Evolutionary conservation across 2,329 filamentous ascomycete species (phyloP).

Genomic region (Sporothrix phasma): DNA sequence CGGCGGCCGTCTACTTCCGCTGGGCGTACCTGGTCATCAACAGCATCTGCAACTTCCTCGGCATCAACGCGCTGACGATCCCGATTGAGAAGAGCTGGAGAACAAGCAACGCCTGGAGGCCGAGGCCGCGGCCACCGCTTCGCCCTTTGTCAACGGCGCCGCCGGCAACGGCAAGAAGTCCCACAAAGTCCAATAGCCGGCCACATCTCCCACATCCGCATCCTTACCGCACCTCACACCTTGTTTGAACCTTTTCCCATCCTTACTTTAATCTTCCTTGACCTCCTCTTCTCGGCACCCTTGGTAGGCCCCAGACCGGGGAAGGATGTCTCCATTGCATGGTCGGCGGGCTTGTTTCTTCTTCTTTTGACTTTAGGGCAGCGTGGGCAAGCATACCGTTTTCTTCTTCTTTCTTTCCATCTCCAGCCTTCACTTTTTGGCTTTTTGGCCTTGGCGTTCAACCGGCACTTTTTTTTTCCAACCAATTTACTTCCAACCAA

Average conservation of each 20-base stretch:
- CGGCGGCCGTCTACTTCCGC: constrained; percentile 74
- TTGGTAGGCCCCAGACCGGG: no score
- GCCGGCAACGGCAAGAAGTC: constrained; percentile 23
- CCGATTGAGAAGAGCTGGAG: constrained; percentile 48
- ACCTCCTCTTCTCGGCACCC: background rate
- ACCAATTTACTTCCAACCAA: background rate
- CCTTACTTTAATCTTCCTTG: background rate
- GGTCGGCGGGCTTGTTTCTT: background rate
- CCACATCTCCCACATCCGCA: background rate
- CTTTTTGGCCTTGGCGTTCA: background rate
- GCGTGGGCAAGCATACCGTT: background rate
- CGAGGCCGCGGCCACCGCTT: constrained; percentile 16
- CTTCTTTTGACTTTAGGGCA: background rate
- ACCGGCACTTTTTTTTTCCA: background rate
- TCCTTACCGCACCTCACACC: background rate
- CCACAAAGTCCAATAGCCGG: constrained; percentile 16
- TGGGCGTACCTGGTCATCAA: constrained; percentile 90
- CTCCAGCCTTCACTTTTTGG: background rate
- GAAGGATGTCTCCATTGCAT: background rate
- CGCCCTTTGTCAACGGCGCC: background rate
- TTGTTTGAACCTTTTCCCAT: background rate
- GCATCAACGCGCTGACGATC: constrained; percentile 92
- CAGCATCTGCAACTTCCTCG: constrained; percentile 82
- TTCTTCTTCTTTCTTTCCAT: background rate
- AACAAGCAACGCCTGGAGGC: constrained; percentile 36